Percentiles rank a stretch among this genome's conserved stretches.
Conservation (phyloP, 805 yeast species). For the Vanderwaltozyma verrucispora region DNA sequence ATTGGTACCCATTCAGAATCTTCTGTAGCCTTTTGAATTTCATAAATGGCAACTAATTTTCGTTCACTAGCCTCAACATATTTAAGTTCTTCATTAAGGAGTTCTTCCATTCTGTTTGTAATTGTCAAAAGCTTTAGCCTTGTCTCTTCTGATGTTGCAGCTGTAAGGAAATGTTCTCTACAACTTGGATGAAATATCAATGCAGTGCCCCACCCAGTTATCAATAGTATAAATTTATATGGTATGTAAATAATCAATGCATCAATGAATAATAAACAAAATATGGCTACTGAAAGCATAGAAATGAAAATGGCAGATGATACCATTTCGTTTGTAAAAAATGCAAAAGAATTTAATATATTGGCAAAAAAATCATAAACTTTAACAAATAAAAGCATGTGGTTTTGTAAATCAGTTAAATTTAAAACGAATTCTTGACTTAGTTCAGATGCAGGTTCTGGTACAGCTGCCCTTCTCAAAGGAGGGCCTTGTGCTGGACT, state of each 20-base stretch:
- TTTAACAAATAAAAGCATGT: slow-evolving; percentile 54
- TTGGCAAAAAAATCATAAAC: slow-evolving; percentile 48
- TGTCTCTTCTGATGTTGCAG: slow-evolving; percentile 54
- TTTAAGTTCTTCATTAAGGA: slow-evolving; percentile 31
- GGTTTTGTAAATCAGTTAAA: slow-evolving; percentile 76
- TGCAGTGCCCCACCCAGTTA: slow-evolving; percentile 40
- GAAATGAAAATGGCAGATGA: slow-evolving; percentile 43
- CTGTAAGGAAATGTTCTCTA: slow-evolving; percentile 37
- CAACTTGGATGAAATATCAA: slow-evolving; percentile 44
- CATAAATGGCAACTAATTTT: slow-evolving; percentile 54
- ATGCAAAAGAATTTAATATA: slow-evolving; percentile 45
- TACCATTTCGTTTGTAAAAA: slow-evolving; percentile 50
- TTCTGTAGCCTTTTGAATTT: slow-evolving; percentile 46
- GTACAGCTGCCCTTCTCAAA: slow-evolving; percentile 37
- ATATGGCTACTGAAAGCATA: slow-evolving; percentile 24
- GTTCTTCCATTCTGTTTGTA: slow-evolving; percentile 40
- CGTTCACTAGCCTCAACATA: slow-evolving; percentile 34
- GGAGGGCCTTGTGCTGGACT: slow-evolving; percentile 43
- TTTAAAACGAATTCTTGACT: slow-evolving; percentile 70
- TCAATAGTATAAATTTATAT: slow-evolving; percentile 29
- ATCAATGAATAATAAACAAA: slow-evolving; percentile 27
- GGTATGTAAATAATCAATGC: slow-evolving; percentile 25
- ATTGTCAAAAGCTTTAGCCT: slow-evolving; percentile 39
- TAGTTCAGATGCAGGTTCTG: slow-evolving; percentile 68
- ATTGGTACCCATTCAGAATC: slow-evolving; percentile 50